A percentile compares a stretch with the other conserved stretches of the same genome.
Conservation (phyloP, 345 rosid species). For the Turnera subulata region DNA sequence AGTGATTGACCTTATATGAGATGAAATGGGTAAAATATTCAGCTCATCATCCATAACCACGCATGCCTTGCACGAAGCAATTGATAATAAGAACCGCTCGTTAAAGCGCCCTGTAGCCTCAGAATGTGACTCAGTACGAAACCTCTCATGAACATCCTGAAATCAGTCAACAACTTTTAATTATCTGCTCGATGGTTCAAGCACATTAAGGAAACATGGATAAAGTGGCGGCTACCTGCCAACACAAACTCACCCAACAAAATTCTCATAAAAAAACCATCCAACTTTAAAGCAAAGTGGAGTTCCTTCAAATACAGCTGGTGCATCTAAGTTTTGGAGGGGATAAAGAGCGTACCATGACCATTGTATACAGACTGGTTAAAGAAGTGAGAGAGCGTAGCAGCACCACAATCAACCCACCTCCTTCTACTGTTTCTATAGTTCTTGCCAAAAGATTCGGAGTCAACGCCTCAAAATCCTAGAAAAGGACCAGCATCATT, state of each 20-base stretch:
- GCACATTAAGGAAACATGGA: too few species aligned
- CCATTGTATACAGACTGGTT: slow-evolving; percentile 92
- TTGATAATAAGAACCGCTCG: slow-evolving; percentile 81
- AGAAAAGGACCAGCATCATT: slow-evolving; percentile 2
- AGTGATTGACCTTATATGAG: slow-evolving; percentile 75
- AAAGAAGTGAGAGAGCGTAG: slow-evolving; percentile 76
- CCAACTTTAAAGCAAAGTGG: neutral
- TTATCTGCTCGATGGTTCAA: neutral
- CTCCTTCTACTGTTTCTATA: slow-evolving; percentile 96
- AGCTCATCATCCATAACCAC: slow-evolving; percentile 94
- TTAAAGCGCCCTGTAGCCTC: slow-evolving; percentile 85
- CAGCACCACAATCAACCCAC: slow-evolving; percentile 75
- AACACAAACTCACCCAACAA: too few species aligned
- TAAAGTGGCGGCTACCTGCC: too few species aligned
- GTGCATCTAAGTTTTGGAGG: too few species aligned
- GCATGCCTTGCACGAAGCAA: slow-evolving; percentile 91
- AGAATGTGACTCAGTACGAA: slow-evolving; percentile 91
- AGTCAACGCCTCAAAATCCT: slow-evolving; percentile 98
- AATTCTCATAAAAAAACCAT: neutral
- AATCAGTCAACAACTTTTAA: slow-evolving; percentile 11
- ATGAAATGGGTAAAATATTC: slow-evolving; percentile 86
- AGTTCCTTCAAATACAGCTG: too few species aligned
- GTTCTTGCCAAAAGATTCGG: slow-evolving; percentile 97
- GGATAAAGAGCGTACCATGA: slow-evolving; percentile 54
- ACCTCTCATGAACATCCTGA: slow-evolving; percentile 98